phyloP scores from a whole-genome alignment of 306 rosid species.

The Fragaria ananassa region DNA sequence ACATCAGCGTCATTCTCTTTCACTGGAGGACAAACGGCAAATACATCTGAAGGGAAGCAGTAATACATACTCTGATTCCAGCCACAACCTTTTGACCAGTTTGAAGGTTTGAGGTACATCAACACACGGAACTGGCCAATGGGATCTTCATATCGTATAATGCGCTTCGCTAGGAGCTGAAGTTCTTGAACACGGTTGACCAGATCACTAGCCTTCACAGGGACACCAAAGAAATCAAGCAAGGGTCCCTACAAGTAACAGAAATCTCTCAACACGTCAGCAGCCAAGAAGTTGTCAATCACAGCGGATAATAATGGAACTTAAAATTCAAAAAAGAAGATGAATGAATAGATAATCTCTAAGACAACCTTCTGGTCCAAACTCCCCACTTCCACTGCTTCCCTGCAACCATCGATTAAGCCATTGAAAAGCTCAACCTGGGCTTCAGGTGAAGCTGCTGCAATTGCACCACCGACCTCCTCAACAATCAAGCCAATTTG shows the following conservation, averaged over 20 bases:
- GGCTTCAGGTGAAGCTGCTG: constrained; percentile 55
- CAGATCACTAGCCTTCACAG: constrained; percentile 87
- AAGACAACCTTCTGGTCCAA: constrained; percentile 78
- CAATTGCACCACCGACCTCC: constrained; percentile 87
- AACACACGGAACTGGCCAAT: constrained; percentile 85
- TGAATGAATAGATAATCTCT: neutral
- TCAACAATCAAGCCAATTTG: constrained; percentile 68
- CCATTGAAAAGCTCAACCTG: constrained; percentile 81
- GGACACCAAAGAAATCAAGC: constrained; percentile 94
- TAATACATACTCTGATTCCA: constrained; percentile 93
- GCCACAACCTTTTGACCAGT: constrained; percentile 99
- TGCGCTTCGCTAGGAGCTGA: constrained; percentile 88
- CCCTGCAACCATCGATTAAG: constrained; percentile 83
- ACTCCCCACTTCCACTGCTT: constrained; percentile 72
- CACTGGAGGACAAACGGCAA: neutral
- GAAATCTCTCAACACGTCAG: constrained; percentile 18
- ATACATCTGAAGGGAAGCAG: constrained; percentile 15
- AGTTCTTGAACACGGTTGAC: constrained; percentile 88
- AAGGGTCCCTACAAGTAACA: constrained; percentile 74
- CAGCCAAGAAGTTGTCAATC: constrained; percentile 13
- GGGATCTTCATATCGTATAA: constrained; percentile 89
- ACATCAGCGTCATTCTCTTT: constrained; percentile 22
- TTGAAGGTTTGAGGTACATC: constrained; percentile 82
- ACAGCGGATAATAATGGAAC: constrained; percentile 10
- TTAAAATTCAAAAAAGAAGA: constrained; percentile 9